Evolutionary conservation across 2,329 filamentous ascomycete genomes (phyloP).

Genomic region (Penicillium carneum): DNA sequence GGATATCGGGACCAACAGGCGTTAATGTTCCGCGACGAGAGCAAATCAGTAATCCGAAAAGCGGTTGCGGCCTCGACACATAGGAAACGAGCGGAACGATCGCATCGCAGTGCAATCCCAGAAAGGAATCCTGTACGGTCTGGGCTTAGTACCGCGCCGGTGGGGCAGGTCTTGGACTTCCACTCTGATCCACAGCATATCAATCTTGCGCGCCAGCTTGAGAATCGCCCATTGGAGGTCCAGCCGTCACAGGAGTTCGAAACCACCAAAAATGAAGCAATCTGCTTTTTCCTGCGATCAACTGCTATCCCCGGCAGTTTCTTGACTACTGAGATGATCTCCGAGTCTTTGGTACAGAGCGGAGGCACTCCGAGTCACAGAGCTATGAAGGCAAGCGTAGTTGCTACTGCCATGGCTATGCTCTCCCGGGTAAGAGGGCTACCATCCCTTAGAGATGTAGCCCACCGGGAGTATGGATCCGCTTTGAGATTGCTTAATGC

Average conservation of each 20-base stretch:
- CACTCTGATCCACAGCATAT: slow-evolving; percentile 29
- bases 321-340: slow-evolving; percentile 37
- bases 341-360: slow-evolving; percentile 32
- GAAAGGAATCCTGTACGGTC: slow-evolving; percentile 30
- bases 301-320: slow-evolving; percentile 43
- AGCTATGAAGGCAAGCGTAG: slow-evolving; percentile 58
- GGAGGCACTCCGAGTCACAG: slow-evolving; percentile 37
- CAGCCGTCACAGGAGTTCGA: slow-evolving; percentile 36
- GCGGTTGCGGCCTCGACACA: slow-evolving; percentile 49
- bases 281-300: slow-evolving; percentile 48
- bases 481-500: slow-evolving; percentile 58
- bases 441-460: slow-evolving; percentile 55
- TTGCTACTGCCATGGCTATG: slow-evolving; percentile 66
- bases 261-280: slow-evolving; percentile 43
- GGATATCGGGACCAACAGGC: slow-evolving; percentile 71
- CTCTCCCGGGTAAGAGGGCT: slow-evolving; percentile 63
- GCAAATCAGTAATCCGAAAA: slow-evolving; percentile 67
- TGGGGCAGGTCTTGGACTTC: slow-evolving; percentile 31
- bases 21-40: slow-evolving; percentile 72
- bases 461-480: slow-evolving; percentile 62
- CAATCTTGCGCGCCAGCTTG: slow-evolving; percentile 26
- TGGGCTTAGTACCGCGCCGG: slow-evolving; percentile 10
- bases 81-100: slow-evolving; percentile 22
- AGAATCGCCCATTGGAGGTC: slow-evolving; percentile 28
- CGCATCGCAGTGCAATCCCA: slow-evolving; percentile 39